Percentiles rank a stretch among this genome's conserved stretches.
These are phyloP conservation scores for Rhodotorula sp. DNA, from an alignment of 1,284 basidiomycete species.

Conservation along the genomic window DNA sequence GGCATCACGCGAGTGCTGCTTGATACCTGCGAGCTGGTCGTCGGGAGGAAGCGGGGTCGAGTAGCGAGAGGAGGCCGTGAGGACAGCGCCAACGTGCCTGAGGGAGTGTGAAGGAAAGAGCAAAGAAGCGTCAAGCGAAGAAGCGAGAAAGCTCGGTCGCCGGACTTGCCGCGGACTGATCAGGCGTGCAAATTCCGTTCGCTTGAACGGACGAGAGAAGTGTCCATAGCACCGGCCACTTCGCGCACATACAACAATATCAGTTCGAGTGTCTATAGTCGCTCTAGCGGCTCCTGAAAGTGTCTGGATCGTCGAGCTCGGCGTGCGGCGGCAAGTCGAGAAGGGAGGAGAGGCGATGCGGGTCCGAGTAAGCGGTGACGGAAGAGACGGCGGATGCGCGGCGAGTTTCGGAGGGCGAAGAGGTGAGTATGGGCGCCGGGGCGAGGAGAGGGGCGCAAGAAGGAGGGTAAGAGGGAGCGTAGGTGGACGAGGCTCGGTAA, in stretches of 20 bases:
- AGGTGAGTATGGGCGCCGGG: neutral
- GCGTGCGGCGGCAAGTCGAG: constrained; percentile 3
- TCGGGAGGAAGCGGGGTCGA: too few species aligned
- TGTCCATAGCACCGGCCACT: too few species aligned
- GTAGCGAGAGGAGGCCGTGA: too few species aligned
- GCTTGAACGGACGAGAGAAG: too few species aligned
- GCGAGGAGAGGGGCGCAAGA: neutral
- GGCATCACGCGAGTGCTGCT: too few species aligned
- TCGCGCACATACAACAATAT: neutral
- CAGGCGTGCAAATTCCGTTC: too few species aligned
- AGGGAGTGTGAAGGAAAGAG: too few species aligned
- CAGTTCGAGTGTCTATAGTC: neutral
- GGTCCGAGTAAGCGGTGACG: neutral
- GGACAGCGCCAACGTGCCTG: too few species aligned
- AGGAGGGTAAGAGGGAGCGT: neutral
- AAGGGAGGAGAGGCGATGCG: neutral
- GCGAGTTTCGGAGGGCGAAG: neutral
- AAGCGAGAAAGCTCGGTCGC: too few species aligned
- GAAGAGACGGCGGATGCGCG: neutral
- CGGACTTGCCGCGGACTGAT: too few species aligned
- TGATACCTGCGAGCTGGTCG: too few species aligned
- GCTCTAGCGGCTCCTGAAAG: neutral
- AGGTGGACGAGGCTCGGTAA: neutral
- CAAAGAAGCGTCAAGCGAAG: too few species aligned
- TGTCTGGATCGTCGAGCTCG: constrained; percentile 5